Percentiles rank a stretch among this genome's conserved stretches.
Evolutionary conservation across 768 basidiomycete species (phyloP).

Genomic region (Chalciporus chontae): DNA sequence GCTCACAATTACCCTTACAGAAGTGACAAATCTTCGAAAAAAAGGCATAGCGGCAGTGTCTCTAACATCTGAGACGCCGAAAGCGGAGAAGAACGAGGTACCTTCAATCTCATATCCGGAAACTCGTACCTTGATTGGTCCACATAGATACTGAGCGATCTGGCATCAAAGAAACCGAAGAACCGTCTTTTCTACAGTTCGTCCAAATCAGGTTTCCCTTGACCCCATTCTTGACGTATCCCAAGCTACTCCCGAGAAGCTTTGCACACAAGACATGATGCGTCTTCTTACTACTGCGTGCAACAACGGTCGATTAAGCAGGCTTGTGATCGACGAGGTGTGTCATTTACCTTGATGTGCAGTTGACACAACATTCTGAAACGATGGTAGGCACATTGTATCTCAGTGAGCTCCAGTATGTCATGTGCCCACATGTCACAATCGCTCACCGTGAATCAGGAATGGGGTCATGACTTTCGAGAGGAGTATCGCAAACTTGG

Average conservation of each 20-base stretch:
- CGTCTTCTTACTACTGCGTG: conserved; percentile 48
- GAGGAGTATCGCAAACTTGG: conserved; percentile 71
- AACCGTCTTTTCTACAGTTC: conserved; percentile 71
- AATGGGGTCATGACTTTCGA: conserved; percentile 85
- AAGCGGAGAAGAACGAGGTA: conserved; percentile 55
- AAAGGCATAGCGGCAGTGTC: conserved; percentile 57
- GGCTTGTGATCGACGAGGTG: conserved; percentile 82
- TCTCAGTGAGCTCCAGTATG: conserved; percentile 51
- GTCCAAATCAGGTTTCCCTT: conserved; percentile 16
- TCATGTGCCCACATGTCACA: neutral
- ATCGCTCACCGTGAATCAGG: conserved; percentile 37
- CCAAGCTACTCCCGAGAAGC: conserved; percentile 74
- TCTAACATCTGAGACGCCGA: conserved; percentile 62
- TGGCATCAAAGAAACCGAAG: conserved; percentile 54
- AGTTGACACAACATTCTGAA: neutral
- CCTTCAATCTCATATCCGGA: neutral
- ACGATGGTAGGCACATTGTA: conserved; percentile 66
- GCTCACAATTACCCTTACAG: conserved; percentile 33
- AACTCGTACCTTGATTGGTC: neutral
- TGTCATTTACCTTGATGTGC: conserved; percentile 11
- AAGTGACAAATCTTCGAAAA: conserved; percentile 56
- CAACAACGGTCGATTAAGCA: conserved; percentile 55
- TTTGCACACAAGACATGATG: conserved; percentile 53
- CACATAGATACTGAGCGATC: conserved; percentile 55
- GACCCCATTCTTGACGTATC: neutral